These are phyloP conservation scores for Sphagnum magellanicum DNA, from an alignment of 228 moss, liverwort and hornwort genomes.

Conservation along the genomic window DNA sequence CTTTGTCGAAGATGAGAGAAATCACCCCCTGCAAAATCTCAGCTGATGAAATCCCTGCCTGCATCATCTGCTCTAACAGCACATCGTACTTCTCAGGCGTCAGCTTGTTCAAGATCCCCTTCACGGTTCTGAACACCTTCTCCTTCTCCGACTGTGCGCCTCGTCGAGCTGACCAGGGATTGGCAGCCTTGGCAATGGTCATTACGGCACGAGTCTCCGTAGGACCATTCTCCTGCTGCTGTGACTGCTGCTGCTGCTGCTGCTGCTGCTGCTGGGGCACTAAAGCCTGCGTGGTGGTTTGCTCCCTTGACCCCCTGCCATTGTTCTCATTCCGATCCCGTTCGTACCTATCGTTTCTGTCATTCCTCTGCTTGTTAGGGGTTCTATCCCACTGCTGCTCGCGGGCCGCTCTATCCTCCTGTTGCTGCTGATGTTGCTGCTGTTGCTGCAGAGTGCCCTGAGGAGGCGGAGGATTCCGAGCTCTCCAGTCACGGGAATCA, in stretches of 20 bases:
- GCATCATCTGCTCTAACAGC: constrained; percentile 64
- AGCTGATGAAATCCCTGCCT: constrained; percentile 55
- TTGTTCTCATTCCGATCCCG: no score
- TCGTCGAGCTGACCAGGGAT: constrained; percentile 55
- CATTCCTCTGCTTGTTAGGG: constrained; percentile 15
- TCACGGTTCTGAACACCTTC: constrained; percentile 48
- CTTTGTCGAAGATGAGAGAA: constrained; percentile 77
- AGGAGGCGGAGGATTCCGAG: constrained; percentile 51
- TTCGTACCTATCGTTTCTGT: constrained; percentile 1
- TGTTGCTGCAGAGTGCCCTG: constrained; percentile 5
- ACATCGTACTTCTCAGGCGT: constrained; percentile 66
- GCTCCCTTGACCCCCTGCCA: constrained; percentile 11
- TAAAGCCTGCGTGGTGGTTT: constrained; percentile 18
- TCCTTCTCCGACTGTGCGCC: constrained; percentile 69
- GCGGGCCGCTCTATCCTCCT: constrained; percentile 45
- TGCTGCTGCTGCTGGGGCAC: constrained; percentile 26
- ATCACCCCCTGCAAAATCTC: constrained; percentile 67
- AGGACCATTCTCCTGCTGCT: no score
- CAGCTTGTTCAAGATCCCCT: constrained; percentile 73
- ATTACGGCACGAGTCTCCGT: constrained; percentile 31
- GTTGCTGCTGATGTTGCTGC: neutral
- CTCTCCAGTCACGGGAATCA: constrained; percentile 79
- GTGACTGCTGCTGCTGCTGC: neutral
- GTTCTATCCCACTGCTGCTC: constrained; percentile 57
- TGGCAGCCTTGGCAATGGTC: constrained; percentile 65